Conservation (phyloP, 352 stramenopile species). For the Phytophthora melonis region DNA sequence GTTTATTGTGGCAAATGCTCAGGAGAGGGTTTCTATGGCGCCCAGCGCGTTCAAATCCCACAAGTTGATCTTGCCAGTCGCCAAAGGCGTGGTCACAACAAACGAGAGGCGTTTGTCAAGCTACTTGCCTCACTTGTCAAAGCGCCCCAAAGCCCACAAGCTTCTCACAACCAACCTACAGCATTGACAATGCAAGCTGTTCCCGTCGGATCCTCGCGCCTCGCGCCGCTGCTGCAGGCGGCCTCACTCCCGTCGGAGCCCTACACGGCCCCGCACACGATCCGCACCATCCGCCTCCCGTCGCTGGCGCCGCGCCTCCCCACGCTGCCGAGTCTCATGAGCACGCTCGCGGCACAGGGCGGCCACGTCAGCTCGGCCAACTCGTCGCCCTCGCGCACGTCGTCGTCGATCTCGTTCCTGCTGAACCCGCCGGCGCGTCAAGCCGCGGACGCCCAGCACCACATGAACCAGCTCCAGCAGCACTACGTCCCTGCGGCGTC, state of each 20-base stretch:
- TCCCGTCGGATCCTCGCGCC: slow-evolving; percentile 27
- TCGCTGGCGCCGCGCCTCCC: slow-evolving; percentile 43
- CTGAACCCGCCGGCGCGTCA: slow-evolving; percentile 38
- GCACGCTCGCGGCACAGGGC: slow-evolving; percentile 31
- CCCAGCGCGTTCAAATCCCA: slow-evolving; percentile 23
- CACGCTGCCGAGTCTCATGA: slow-evolving; percentile 44
- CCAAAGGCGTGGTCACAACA: slow-evolving; percentile 8
- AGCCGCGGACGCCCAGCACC: slow-evolving; percentile 8
- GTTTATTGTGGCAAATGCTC: slow-evolving; percentile 17
- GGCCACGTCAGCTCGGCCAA: slow-evolving; percentile 19
- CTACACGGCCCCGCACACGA: slow-evolving; percentile 32
- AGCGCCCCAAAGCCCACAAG: too few species aligned
- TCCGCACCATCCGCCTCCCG: slow-evolving; percentile 42
- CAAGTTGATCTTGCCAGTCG: slow-evolving; percentile 38
- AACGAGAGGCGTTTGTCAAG: slow-evolving; percentile 20
- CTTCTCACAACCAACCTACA: too few species aligned
- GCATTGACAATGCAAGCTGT: slow-evolving; percentile 31
- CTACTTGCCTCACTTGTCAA: slow-evolving; percentile 18
- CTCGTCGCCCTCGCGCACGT: slow-evolving; percentile 28
- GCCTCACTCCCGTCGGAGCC: slow-evolving; percentile 28
- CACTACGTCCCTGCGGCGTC: slow-evolving; percentile 17
- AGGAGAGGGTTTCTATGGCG: slow-evolving; percentile 27
- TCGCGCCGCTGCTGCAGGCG: slow-evolving; percentile 41
- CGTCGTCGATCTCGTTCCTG: slow-evolving; percentile 47
- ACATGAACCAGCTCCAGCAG: slow-evolving; percentile 4